Conservation (phyloP, 2,329 filamentous ascomycete species). For the Colletotrichum sp. region DNA sequence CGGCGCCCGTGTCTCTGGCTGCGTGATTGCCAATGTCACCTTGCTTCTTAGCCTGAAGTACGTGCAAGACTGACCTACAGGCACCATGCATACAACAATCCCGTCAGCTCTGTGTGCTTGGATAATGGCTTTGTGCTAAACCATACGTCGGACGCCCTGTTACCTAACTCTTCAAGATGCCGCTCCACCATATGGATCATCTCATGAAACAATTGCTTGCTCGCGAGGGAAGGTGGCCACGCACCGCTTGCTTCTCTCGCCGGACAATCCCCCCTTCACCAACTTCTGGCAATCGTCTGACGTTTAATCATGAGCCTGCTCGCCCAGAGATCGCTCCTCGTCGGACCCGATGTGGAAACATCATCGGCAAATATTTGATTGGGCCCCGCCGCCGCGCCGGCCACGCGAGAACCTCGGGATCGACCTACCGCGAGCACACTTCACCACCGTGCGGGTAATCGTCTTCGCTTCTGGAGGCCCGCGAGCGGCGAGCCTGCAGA, state of each 20-base stretch:
- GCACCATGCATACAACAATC: neutral
- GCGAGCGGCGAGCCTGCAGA: neutral
- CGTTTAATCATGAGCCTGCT: neutral
- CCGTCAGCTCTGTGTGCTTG: neutral
- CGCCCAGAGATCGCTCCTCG: neutral
- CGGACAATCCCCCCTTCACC: neutral
- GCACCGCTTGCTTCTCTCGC: neutral
- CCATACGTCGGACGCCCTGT: neutral
- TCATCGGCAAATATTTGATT: constrained; percentile 11
- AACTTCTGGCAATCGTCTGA: neutral
- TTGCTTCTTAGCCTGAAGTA: constrained; percentile 2
- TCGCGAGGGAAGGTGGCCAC: neutral
- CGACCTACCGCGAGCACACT: neutral
- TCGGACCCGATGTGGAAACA: neutral
- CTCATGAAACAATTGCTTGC: neutral
- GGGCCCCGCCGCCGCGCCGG: neutral
- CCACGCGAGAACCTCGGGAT: constrained; percentile 1
- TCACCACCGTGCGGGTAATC: neutral
- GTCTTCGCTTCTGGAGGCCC: constrained; percentile 7
- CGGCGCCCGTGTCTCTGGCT: neutral
- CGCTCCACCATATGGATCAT: neutral
- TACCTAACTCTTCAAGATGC: neutral
- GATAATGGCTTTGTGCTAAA: neutral
- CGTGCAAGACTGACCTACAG: neutral
- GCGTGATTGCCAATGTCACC: constrained; percentile 6